Conservation (phyloP, 257 asterid species). For the Solanum bulbocastanum region DNA sequence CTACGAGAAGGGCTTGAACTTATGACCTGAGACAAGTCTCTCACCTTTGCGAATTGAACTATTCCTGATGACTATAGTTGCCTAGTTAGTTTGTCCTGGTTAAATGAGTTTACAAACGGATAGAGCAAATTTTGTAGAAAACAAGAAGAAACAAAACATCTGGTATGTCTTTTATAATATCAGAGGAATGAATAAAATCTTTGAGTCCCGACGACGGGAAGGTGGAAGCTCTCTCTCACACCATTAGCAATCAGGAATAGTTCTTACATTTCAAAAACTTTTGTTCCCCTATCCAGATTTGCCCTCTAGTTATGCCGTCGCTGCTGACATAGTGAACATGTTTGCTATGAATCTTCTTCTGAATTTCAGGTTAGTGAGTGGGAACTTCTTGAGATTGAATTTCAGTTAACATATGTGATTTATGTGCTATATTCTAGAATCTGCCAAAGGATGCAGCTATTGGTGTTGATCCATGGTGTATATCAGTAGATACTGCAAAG, state of each 20-base stretch:
- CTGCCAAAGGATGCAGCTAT: conserved; percentile 61
- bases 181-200: not conserved
- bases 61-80: not conserved
- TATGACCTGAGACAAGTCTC: not conserved
- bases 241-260: not conserved
- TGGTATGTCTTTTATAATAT: not conserved
- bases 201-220: not conserved
- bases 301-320: not conserved
- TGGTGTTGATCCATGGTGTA: conserved; percentile 95
- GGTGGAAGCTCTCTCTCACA: not conserved
- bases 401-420: not conserved
- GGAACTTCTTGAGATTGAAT: not conserved
- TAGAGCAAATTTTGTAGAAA: not conserved
- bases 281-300: not conserved
- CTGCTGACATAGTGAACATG: not conserved
- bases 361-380: not conserved
- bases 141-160: not conserved
- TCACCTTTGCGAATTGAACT: not conserved
- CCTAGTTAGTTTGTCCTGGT: not conserved
- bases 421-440: conserved; percentile 45
- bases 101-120: not conserved
- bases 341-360: not conserved
- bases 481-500: conserved; percentile 84
- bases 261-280: not conserved
- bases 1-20: not conserved